Conservation (phyloP, 805 yeast species). For the Torulaspora franciscae region DNA sequence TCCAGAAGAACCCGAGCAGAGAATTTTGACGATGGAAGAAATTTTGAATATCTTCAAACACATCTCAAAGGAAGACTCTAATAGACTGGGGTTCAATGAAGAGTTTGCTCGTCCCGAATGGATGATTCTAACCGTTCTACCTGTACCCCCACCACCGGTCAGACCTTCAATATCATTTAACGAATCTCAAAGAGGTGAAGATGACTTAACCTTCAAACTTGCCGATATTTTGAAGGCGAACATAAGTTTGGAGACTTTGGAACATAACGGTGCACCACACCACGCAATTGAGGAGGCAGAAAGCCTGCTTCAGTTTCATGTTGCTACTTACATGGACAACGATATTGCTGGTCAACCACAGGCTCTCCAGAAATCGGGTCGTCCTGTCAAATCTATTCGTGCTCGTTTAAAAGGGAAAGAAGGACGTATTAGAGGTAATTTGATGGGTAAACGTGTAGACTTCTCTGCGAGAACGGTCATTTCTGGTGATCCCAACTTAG, state of each 20-base stretch:
- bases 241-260: constrained; percentile 93
- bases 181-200: constrained; percentile 98
- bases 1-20: constrained; percentile 87
- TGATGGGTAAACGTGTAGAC: constrained; percentile 99
- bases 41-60: constrained; percentile 88
- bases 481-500: constrained; percentile 98
- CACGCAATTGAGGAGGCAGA: constrained; percentile 97
- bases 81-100: constrained; percentile 80
- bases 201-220: constrained; percentile 94
- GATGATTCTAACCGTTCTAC: constrained; percentile 95
- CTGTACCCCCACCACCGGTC: constrained; percentile 99
- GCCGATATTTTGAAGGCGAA: constrained; percentile 97
- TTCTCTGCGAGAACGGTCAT: constrained; percentile 98
- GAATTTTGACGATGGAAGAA: constrained; percentile 82
- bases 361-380: constrained; percentile 96
- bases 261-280: constrained; percentile 98
- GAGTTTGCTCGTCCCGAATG: constrained; percentile 98
- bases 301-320: constrained; percentile 91
- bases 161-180: constrained; percentile 98
- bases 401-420: constrained; percentile 99
- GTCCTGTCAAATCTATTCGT: constrained; percentile 96
- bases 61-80: constrained; percentile 78
- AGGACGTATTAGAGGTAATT: constrained; percentile 96
- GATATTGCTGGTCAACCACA: constrained; percentile 99
- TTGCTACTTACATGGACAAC: constrained; percentile 98